Conservation (phyloP, 2,329 filamentous ascomycete genomes). For the Chaetomiaceae sp. region DNA sequence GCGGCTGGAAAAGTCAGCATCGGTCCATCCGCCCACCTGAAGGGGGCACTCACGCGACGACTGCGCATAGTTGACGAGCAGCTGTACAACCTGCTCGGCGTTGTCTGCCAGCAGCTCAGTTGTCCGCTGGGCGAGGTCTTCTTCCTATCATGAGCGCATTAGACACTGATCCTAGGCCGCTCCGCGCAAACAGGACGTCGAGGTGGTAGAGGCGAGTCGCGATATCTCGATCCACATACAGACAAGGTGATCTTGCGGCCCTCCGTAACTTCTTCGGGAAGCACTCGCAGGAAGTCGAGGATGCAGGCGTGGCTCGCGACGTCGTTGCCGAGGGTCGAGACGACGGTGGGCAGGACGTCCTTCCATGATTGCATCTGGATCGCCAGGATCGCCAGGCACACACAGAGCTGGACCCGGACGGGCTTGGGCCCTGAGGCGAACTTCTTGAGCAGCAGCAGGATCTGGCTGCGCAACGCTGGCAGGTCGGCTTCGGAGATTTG, state of each 20-base stretch:
- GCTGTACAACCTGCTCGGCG: constrained; percentile 76
- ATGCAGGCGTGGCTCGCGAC: constrained; percentile 79
- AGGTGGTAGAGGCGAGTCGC: constrained; percentile 39
- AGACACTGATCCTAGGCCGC: constrained; percentile 40
- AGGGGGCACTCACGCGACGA: constrained; percentile 67
- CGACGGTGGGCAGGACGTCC: constrained; percentile 79
- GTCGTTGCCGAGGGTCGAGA: constrained; percentile 70
- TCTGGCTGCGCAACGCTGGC: constrained; percentile 72
- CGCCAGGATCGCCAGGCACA: constrained; percentile 88
- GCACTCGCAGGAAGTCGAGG: constrained; percentile 91
- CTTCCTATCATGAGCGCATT: constrained; percentile 69
- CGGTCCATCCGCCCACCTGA: neutral
- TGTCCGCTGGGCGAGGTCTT: constrained; percentile 83
- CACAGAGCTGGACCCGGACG: constrained; percentile 86
- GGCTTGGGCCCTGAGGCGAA: constrained; percentile 80
- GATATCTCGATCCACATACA: constrained; percentile 73
- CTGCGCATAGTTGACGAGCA: constrained; percentile 86
- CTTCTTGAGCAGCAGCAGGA: constrained; percentile 73
- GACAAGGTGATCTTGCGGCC: constrained; percentile 98
- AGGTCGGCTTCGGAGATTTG: constrained; percentile 77
- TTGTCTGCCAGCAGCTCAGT: constrained; percentile 88
- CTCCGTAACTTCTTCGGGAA: constrained; percentile 98
- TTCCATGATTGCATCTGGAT: constrained; percentile 97
- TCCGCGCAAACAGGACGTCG: constrained; percentile 33
- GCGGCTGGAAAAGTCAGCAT: constrained; percentile 47